Base-by-base conservation (phyloP, 2,329 filamentous ascomycete species). In the Verticillium zaregamsianum region DNA sequence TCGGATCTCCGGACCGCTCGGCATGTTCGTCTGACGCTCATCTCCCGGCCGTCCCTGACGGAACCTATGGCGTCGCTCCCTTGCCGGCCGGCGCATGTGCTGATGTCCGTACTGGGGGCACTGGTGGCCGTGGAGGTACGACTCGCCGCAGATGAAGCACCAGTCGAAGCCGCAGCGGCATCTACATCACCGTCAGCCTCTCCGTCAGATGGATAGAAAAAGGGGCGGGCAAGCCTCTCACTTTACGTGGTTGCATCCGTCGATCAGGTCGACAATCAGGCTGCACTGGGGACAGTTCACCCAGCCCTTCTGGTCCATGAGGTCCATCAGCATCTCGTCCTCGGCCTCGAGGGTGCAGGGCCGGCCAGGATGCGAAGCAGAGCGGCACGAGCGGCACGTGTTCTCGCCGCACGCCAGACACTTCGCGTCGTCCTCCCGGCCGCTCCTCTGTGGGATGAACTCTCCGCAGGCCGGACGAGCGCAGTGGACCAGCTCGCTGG, bases 231-330 rank as follows among this genome's bases (percentile, higher is more conserved):
- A 7, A 28, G n/a, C 23, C n/a, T 58, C 65, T 59, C 82, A 88
- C 37, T 82, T 87, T 81, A 88, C 88, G 68, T 89, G 86, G 70
- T 88, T 87, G 72, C 86, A 88, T 31, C 86, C 86, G 70, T 86
- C 84, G 63, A 82, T 83, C 12, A 87, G 73, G 70, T 88, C 85
- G 28, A 88, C 83, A 72, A 87, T 76, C 35, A 82, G 76, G 61
- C 76, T 78, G 69, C 86, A 88, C 56, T 74, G 79, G 63, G 81
- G 81, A 68, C 85, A 88, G 32, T 79, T 76, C 64, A 84, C 79
- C 81, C 84, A 86, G 17, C 82, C 82, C 56, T 81, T 71, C 49
- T 80, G 74, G 62, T 81, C 78, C 8, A 82, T 84, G 61, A 84
- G 72, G 54, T 79, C 74, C 12, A 85, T 74, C 3, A 66, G 33